Conservation (phyloP, 2,329 filamentous ascomycete species). For the Botryosphaeria dothidea region DNA sequence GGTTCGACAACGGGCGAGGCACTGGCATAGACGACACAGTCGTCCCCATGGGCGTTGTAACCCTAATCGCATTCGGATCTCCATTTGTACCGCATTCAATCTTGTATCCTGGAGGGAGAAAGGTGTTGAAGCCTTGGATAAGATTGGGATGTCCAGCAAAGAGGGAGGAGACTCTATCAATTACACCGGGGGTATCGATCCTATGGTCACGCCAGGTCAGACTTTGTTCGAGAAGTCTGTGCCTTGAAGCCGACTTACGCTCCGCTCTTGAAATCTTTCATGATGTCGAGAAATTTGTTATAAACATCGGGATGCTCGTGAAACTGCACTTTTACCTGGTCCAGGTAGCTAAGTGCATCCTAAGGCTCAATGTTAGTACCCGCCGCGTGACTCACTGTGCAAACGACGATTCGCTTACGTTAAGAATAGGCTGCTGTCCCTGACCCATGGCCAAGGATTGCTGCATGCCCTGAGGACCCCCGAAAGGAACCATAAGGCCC, state of each 20-base stretch:
- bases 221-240: neutral
- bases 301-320: conserved; percentile 97
- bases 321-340: conserved; percentile 98
- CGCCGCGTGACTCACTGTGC: conserved; percentile 8
- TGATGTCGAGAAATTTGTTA: conserved; percentile 94
- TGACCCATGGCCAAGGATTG: conserved; percentile 64
- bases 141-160: conserved; percentile 94
- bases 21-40: conserved; percentile 82
- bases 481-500: conserved; percentile 54
- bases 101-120: conserved; percentile 89
- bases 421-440: conserved; percentile 82
- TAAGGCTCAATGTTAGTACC: conserved; percentile 28
- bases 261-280: conserved; percentile 99
- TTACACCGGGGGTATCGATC: conserved; percentile 96
- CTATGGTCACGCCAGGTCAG: conserved; percentile 37
- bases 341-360: conserved; percentile 90
- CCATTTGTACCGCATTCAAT: conserved; percentile 95
- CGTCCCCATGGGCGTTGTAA: conserved; percentile 97
- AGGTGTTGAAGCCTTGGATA: conserved; percentile 98
- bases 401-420: conserved; percentile 49
- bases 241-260: conserved; percentile 59
- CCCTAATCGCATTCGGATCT: conserved; percentile 92
- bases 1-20: conserved; percentile 47
- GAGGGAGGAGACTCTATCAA: conserved; percentile 91
- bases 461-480: conserved; percentile 40